These are phyloP conservation scores for Cyberlindnera galapagoensis DNA, from an alignment of 805 yeast genomes.

Conservation along the genomic window DNA sequence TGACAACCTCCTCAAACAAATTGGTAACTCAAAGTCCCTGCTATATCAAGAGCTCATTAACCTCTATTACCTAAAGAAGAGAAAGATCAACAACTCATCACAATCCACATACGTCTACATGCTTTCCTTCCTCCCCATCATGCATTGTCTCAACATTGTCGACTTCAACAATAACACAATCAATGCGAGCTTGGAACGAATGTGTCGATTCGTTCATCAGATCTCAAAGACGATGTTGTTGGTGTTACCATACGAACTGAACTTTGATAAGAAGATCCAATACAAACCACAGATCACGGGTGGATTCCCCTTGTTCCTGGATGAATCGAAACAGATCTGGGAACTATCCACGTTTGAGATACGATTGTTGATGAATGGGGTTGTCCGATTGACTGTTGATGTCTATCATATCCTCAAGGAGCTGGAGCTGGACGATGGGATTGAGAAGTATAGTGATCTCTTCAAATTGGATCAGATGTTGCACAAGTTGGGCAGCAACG, in stretches of 20 bases:
- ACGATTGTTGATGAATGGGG: constrained; percentile 6
- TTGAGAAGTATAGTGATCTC: constrained; percentile 8
- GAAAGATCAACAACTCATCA: constrained; percentile 11
- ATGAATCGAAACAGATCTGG: constrained; percentile 7
- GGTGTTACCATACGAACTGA: constrained; percentile 12
- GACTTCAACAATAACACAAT: constrained; percentile 16
- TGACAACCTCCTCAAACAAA: constrained; percentile 16
- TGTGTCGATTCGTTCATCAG: constrained; percentile 15
- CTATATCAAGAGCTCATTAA: constrained; percentile 21
- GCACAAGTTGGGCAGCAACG: constrained; percentile 19
- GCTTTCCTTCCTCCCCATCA: constrained; percentile 20
- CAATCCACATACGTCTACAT: constrained; percentile 10
- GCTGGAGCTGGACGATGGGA: constrained; percentile 11
- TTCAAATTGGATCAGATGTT: constrained; percentile 19
- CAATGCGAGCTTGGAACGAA: constrained; percentile 14
- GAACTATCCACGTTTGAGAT: constrained; percentile 15
- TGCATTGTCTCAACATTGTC: constrained; percentile 11
- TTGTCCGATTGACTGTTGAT: constrained; percentile 14
- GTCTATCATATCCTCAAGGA: constrained; percentile 7
- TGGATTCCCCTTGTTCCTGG: constrained; percentile 6
- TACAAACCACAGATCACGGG: constrained; percentile 6
- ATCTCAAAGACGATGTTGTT: constrained; percentile 13
- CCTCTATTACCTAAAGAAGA: constrained; percentile 15
- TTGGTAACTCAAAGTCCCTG: constrained; percentile 17
- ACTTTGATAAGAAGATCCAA: constrained; percentile 1